phyloP scores from a whole-genome alignment of 371 early-diverging fungal species.

The Mucor circinelloides region DNA sequence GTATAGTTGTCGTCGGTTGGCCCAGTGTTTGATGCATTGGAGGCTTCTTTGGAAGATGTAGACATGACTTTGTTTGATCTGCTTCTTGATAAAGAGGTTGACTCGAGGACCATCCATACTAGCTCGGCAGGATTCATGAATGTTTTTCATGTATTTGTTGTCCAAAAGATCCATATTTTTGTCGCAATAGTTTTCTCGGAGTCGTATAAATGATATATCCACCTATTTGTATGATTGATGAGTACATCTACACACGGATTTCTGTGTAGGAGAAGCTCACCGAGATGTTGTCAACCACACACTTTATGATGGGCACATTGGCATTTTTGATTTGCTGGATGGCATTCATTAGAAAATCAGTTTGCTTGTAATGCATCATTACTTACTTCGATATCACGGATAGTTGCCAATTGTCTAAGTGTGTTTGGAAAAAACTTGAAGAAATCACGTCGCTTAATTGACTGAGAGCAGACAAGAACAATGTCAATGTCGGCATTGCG shows the following conservation, averaged over 20 bases:
- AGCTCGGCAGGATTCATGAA: conserved; percentile 31
- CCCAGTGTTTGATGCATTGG: conserved; percentile 45
- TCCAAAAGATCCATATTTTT: conserved; percentile 30
- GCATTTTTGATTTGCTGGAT: conserved; percentile 21
- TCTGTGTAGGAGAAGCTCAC: conserved; percentile 18
- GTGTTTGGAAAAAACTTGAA: conserved; percentile 22
- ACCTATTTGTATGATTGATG: conserved; percentile 12
- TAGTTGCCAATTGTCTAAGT: conserved; percentile 20
- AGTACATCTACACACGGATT: background rate
- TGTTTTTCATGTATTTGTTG: conserved; percentile 22
- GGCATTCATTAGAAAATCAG: background rate
- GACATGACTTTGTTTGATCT: conserved; percentile 16
- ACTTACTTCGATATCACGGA: conserved; percentile 36
- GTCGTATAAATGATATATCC: conserved; percentile 46
- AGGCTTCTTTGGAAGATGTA: conserved; percentile 21
- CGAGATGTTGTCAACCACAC: conserved; percentile 33
- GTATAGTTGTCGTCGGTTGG: conserved; percentile 33
- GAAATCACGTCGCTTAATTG: conserved; percentile 26
- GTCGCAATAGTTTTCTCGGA: conserved; percentile 14
- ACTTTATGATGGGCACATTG: conserved; percentile 45
- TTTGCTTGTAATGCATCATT: background rate
- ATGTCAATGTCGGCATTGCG: conserved; percentile 41
- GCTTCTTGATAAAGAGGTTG: conserved; percentile 22
- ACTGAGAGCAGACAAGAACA: conserved; percentile 27
- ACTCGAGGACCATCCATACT: conserved; percentile 52